These are phyloP conservation scores for Xylaria arbuscula DNA, from an alignment of 2,329 filamentous ascomycete genomes.

Conservation along the genomic window DNA sequence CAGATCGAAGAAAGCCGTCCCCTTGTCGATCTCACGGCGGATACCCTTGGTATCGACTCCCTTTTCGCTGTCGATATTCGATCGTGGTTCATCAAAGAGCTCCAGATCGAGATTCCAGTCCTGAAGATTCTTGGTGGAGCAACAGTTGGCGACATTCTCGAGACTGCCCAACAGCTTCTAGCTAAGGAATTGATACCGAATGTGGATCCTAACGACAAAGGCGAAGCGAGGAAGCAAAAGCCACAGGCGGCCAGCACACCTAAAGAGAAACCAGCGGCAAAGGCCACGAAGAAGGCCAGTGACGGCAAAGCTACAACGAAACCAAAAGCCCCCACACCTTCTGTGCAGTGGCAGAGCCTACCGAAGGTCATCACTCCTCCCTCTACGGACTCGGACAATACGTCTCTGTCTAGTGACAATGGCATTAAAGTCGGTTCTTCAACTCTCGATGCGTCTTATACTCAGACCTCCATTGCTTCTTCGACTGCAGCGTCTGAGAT, in stretches of 20 bases:
- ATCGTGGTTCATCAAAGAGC: constrained; percentile 60
- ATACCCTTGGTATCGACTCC: constrained; percentile 46
- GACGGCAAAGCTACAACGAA: background rate
- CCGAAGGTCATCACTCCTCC: background rate
- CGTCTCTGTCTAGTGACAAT: background rate
- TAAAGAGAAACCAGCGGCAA: background rate
- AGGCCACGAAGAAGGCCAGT: background rate
- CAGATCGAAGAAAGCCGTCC: constrained; percentile 13
- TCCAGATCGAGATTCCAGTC: constrained; percentile 58
- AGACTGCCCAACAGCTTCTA: constrained; percentile 9
- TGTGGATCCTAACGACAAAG: constrained; percentile 16
- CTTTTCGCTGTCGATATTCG: constrained; percentile 54
- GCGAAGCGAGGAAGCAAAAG: background rate
- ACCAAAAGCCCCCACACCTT: background rate
- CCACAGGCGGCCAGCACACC: background rate
- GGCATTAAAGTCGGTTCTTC: background rate
- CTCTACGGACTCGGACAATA: background rate
- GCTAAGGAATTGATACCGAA: constrained; percentile 29
- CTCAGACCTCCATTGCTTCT: background rate
- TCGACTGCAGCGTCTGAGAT: background rate
- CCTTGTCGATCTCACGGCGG: constrained; percentile 38
- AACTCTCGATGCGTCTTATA: background rate
- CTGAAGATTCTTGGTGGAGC: constrained; percentile 51
- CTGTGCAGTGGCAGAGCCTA: background rate
- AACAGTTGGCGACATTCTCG: constrained; percentile 35